Evolutionary conservation across 345 rosid species (phyloP).

Genomic region (Bruguiera gymnorhiza): DNA sequence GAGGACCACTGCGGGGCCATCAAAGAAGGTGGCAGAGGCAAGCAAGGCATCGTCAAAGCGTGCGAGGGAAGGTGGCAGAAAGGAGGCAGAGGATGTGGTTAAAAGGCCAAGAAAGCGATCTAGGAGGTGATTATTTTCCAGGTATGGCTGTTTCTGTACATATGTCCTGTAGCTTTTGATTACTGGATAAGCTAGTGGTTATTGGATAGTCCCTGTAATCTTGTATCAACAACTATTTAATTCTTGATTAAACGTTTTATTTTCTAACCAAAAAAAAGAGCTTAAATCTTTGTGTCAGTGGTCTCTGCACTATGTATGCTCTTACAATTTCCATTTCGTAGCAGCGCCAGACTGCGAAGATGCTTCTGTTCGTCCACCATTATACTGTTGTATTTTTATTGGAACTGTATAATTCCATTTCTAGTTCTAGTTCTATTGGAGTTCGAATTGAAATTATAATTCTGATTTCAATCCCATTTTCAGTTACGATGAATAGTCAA

Average conservation of each 20-base stretch:
- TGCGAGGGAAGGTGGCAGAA: conserved; percentile 36
- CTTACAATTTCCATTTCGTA: too few relatives aligned
- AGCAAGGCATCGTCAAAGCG: conserved; percentile 44
- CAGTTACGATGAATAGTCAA: too few relatives aligned
- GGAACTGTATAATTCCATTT: too few relatives aligned
- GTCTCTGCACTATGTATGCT: too few relatives aligned
- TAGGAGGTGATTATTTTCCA: conserved; percentile 26
- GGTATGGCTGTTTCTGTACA: neutral
- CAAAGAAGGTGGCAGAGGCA: conserved; percentile 37
- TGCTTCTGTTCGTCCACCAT: too few relatives aligned
- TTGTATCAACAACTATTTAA: neutral
- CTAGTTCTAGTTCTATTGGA: too few relatives aligned
- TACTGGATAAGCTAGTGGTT: neutral
- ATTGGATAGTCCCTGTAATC: conserved; percentile 1
- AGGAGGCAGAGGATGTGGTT: conserved; percentile 25
- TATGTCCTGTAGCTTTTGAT: neutral
- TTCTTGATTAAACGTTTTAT: neutral
- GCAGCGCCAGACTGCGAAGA: too few relatives aligned
- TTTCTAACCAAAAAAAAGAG: too few relatives aligned
- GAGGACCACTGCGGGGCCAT: conserved; percentile 45
- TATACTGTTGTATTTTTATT: too few relatives aligned
- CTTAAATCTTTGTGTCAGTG: too few relatives aligned
- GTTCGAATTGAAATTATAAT: too few relatives aligned
- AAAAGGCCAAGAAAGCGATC: conserved; percentile 49
- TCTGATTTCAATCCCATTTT: too few relatives aligned